Percentiles rank a stretch among this genome's conserved stretches.
These are phyloP conservation scores for Tripidium arundinaceum DNA, from an alignment of 202 grass and related monocot species.

Conservation along the genomic window DNA sequence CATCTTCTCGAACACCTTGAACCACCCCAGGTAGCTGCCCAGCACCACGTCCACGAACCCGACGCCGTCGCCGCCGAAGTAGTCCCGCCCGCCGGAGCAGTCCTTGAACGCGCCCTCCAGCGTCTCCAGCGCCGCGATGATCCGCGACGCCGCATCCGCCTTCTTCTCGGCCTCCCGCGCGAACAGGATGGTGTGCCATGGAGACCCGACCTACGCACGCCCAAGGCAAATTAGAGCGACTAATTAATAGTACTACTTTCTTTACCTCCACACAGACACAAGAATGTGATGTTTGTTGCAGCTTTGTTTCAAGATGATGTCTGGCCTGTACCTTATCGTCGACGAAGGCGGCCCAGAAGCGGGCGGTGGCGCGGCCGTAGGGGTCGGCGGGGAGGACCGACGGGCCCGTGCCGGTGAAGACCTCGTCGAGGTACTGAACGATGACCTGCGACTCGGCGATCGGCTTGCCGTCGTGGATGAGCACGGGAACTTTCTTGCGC, in stretches of 20 bases:
- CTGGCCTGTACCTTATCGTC: conserved; percentile 40
- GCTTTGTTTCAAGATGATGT: not conserved
- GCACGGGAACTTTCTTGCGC: conserved; percentile 53
- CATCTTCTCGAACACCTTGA: conserved; percentile 45
- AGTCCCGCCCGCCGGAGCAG: not conserved
- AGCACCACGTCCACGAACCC: conserved; percentile 44
- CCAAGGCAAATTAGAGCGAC: not conserved
- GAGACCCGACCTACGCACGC: conserved; percentile 7
- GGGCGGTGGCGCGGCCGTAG: conserved; percentile 31
- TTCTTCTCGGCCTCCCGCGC: conserved; percentile 25
- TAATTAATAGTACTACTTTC: too few species aligned
- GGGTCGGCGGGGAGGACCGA: conserved; percentile 39
- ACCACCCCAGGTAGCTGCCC: conserved; percentile 49
- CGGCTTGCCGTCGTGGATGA: conserved; percentile 47
- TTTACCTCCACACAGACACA: too few species aligned
- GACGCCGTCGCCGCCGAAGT: conserved; percentile 41
- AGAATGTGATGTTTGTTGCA: too few species aligned
- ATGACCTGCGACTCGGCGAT: conserved; percentile 48
- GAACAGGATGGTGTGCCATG: conserved; percentile 43
- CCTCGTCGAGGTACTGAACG: conserved; percentile 60
- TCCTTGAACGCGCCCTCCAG: conserved; percentile 31
- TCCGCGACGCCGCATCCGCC: not conserved
- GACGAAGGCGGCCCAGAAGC: conserved; percentile 57
- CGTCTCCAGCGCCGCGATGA: conserved; percentile 18
- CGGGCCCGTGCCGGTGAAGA: not conserved